Evolutionary conservation across 1,139 yeast species (phyloP).

Genomic region (Pichia sp.): DNA sequence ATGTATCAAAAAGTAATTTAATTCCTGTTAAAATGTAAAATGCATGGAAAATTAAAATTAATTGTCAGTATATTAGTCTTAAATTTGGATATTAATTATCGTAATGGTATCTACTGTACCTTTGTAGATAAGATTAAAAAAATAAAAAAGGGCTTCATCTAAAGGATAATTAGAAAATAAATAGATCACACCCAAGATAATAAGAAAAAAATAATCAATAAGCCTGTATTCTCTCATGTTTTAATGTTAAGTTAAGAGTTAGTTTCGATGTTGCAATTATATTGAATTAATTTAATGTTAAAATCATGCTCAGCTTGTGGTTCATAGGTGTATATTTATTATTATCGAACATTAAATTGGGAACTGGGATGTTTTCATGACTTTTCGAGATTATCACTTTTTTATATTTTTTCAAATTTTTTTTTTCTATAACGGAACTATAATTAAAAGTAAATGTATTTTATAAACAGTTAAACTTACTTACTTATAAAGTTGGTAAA

Average conservation of each 20-base stretch:
- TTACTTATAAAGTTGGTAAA: conserved; percentile 29
- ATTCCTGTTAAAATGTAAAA: conserved; percentile 7
- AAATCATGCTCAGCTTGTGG: neutral
- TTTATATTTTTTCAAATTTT: neutral
- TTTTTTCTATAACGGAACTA: neutral
- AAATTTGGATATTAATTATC: neutral
- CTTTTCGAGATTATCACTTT: too few relatives aligned
- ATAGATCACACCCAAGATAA: conserved; percentile 16
- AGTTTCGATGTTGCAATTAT: too few relatives aligned
- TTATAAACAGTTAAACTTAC: too few relatives aligned
- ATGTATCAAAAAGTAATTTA: conserved; percentile 17
- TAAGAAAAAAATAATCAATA: conserved; percentile 18
- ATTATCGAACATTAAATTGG: too few relatives aligned
- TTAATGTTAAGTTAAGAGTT: too few relatives aligned
- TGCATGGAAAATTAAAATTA: too few relatives aligned
- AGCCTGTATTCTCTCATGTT: conserved; percentile 26
- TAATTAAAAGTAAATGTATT: neutral
- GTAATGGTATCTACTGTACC: conserved; percentile 2
- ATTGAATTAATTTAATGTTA: too few relatives aligned
- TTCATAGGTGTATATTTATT: too few relatives aligned
- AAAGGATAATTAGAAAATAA: conserved; percentile 22
- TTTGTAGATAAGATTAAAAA: neutral
- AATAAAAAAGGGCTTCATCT: conserved; percentile 13
- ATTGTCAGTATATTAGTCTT: neutral
- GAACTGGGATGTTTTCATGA: too few relatives aligned